Conservation (phyloP, 257 asterid species). For the Salvia hispanica region DNA sequence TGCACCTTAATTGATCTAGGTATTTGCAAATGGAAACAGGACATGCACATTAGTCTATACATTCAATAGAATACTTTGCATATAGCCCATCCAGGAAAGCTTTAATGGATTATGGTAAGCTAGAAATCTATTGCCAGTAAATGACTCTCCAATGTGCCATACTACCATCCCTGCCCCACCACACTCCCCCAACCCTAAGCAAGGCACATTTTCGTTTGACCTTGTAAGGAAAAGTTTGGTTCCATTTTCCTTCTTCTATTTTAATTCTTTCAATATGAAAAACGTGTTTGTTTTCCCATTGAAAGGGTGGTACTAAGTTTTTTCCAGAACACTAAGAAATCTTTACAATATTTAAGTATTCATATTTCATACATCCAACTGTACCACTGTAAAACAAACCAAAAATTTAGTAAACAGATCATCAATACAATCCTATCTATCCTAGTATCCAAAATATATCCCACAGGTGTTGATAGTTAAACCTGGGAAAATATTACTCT, state of each 20-base stretch:
- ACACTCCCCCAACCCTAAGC: background rate
- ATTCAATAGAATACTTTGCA: background rate
- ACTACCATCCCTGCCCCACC: background rate
- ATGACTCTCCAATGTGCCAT: background rate
- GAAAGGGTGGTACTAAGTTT: background rate
- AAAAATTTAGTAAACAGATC: background rate
- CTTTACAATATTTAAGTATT: background rate
- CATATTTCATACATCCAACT: background rate
- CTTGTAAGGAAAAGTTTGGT: background rate
- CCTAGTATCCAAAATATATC: background rate
- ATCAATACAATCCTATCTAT: background rate
- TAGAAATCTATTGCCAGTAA: background rate
- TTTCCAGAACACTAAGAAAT: background rate
- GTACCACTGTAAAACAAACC: background rate
- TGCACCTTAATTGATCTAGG: background rate
- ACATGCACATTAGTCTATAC: background rate
- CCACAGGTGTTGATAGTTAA: background rate
- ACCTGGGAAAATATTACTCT: background rate
- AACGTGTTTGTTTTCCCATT: background rate
- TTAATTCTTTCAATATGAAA: background rate
- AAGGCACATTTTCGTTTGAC: background rate
- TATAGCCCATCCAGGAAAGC: background rate
- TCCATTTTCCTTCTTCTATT: background rate
- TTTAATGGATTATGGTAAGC: background rate
- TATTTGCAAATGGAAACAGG: slow-evolving; percentile 14